A percentile compares a stretch with the other conserved stretches of the same genome.
Conservation (phyloP, 306 rosid species). For the Lathyrus tuberosus region DNA sequence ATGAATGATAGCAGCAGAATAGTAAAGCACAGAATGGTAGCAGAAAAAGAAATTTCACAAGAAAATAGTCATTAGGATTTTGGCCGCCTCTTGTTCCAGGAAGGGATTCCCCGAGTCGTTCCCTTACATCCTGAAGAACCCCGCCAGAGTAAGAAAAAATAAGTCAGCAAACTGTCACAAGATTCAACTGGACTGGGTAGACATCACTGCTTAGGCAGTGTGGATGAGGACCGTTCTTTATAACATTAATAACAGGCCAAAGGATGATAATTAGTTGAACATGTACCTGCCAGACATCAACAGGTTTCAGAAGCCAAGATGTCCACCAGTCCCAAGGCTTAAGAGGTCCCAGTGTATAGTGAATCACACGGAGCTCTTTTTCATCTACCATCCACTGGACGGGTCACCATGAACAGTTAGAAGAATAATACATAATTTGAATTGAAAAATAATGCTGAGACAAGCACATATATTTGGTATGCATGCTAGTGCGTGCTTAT, state of each 20-base stretch:
- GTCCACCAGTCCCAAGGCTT: slow-evolving; percentile 99
- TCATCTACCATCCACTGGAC: slow-evolving; percentile 99
- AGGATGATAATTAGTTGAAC: slow-evolving; percentile 29
- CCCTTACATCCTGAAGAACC: slow-evolving; percentile 76
- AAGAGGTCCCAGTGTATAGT: slow-evolving; percentile 97
- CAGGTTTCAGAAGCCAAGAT: slow-evolving; percentile 98
- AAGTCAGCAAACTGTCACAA: slow-evolving; percentile 15
- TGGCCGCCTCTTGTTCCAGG: slow-evolving; percentile 91
- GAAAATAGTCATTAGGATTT: slow-evolving; percentile 75
- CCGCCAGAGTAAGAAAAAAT: slow-evolving; percentile 36
- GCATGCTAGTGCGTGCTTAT: not conserved
- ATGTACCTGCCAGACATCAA: slow-evolving; percentile 98
- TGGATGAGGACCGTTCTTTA: not conserved
- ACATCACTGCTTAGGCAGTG: slow-evolving; percentile 3
- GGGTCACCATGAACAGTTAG: slow-evolving; percentile 34
- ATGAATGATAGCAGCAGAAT: slow-evolving; percentile 63
- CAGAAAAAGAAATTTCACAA: slow-evolving; percentile 75
- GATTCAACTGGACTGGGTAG: slow-evolving; percentile 27
- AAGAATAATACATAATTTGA: slow-evolving; percentile 29
- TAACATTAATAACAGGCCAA: slow-evolving; percentile 6
- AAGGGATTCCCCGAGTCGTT: slow-evolving; percentile 75
- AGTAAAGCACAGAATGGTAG: slow-evolving; percentile 73
- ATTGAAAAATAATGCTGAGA: slow-evolving; percentile 7
- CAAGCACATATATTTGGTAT: slow-evolving; percentile 19
- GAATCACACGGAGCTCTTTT: slow-evolving; percentile 85